Conservation (phyloP, 1,139 yeast genomes). For the Yamadazyma dushanensis region DNA sequence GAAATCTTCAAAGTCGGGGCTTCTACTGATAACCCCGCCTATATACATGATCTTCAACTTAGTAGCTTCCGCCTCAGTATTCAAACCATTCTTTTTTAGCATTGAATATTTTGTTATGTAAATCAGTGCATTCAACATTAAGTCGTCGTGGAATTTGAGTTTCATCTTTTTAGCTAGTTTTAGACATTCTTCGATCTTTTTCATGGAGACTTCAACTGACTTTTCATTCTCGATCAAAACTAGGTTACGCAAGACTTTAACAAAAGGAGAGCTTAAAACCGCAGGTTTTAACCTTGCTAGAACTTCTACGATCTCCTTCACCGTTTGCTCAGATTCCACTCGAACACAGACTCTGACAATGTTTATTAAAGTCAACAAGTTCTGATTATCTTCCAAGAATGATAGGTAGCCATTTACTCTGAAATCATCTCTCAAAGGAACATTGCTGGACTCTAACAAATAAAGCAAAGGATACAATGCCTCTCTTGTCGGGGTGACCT, state of each 20-base stretch:
- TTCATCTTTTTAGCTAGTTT: constrained; percentile 3
- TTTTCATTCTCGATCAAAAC: constrained; percentile 13
- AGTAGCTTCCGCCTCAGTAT: constrained; percentile 4
- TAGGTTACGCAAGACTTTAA: constrained; percentile 5
- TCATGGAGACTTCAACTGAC: constrained; percentile 14
- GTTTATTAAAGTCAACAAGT: not conserved
- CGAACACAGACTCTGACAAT: no score
- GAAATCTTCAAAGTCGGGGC: not conserved
- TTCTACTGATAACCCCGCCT: no score
- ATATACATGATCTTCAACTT: constrained; percentile 6
- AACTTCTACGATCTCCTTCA: no score
- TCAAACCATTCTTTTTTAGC: constrained; percentile 1
- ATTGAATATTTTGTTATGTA: constrained; percentile 1
- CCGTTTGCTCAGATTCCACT: no score
- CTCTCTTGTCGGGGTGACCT: no score
- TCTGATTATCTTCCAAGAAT: not conserved
- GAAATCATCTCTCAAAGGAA: not conserved
- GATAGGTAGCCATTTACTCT: not conserved
- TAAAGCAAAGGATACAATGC: not conserved
- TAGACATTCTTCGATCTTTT: constrained; percentile 5
- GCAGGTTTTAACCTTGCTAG: not conserved
- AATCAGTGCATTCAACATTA: not conserved
- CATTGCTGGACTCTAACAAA: not conserved
- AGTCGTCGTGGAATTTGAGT: not conserved
- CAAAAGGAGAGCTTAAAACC: constrained; percentile 1